Conservation (phyloP, 73 alveolate genomes). For the Paramecium primaurelia region DNA sequence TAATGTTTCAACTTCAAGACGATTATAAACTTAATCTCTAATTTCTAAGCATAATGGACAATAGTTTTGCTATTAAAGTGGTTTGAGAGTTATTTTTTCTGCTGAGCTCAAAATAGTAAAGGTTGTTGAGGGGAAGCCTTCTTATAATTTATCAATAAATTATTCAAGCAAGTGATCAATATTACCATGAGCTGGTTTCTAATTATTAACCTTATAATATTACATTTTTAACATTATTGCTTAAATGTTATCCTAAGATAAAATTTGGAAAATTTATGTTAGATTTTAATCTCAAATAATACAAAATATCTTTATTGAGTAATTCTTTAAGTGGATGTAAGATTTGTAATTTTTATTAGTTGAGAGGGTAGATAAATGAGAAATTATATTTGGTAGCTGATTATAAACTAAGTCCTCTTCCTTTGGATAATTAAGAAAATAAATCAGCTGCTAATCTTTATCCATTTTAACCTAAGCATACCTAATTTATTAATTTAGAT, state of each 20-base stretch:
- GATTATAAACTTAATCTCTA: not conserved
- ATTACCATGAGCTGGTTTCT: constrained; percentile 12
- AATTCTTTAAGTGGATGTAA: not conserved
- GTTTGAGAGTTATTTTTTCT: not conserved
- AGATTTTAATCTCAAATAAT: not conserved
- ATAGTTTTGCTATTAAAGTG: not conserved
- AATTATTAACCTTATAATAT: not conserved
- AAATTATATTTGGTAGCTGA: not conserved
- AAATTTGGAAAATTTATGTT: not conserved
- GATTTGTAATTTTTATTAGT: not conserved
- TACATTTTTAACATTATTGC: not conserved
- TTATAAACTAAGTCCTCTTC: not conserved
- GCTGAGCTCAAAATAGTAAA: constrained; percentile 19
- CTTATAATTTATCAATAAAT: constrained; percentile 11
- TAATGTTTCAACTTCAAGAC: constrained; percentile 20
- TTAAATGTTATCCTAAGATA: not conserved
- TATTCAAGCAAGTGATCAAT: not conserved
- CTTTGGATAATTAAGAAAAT: not conserved
- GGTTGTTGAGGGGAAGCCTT: not conserved
- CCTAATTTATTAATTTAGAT: not conserved
- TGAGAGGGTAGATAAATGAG: not conserved
- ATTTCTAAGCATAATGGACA: not conserved
- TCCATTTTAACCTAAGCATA: constrained; percentile 26
- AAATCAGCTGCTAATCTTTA: constrained; percentile 24
- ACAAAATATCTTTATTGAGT: not conserved